phyloP scores from a whole-genome alignment of 768 basidiomycete species.

The Calocybe cyanea region DNA sequence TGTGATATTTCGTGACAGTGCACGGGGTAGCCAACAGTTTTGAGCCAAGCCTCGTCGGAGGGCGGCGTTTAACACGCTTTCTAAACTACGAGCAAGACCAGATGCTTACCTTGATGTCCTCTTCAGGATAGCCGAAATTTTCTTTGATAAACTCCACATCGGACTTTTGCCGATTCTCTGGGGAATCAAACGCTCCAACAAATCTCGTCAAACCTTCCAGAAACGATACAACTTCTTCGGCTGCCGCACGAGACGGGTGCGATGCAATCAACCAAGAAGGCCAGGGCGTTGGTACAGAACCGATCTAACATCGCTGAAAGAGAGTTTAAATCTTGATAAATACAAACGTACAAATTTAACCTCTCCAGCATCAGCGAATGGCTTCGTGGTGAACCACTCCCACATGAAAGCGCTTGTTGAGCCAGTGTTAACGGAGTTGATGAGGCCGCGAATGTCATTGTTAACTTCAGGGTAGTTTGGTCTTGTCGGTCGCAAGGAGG shows the following conservation, averaged over 20 bases:
- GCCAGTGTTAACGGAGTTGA: slow-evolving; percentile 84
- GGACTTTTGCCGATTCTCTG: slow-evolving; percentile 48
- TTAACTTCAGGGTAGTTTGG: slow-evolving; percentile 47
- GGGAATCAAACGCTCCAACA: slow-evolving; percentile 63
- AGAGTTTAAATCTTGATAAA: neutral
- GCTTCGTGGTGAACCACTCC: slow-evolving; percentile 83
- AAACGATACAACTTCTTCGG: slow-evolving; percentile 51
- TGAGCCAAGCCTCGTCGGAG: slow-evolving; percentile 68
- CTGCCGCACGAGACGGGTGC: slow-evolving; percentile 60
- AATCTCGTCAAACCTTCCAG: slow-evolving; percentile 58
- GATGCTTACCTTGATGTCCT: slow-evolving; percentile 66
- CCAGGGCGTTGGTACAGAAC: slow-evolving; percentile 90
- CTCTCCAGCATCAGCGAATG: slow-evolving; percentile 75
- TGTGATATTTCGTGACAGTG: slow-evolving; percentile 61
- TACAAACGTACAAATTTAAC: slow-evolving; percentile 70
- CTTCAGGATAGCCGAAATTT: slow-evolving; percentile 76
- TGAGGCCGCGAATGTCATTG: slow-evolving; percentile 75
- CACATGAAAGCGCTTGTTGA: slow-evolving; percentile 91
- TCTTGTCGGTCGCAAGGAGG: neutral
- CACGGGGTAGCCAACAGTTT: slow-evolving; percentile 70
- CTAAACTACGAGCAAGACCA: neutral
- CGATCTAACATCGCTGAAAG: slow-evolving; percentile 56
- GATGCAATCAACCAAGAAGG: slow-evolving; percentile 95
- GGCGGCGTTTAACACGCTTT: neutral
- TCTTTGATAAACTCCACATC: slow-evolving; percentile 74